A percentile compares a stretch with the other conserved stretches of the same genome.
Evolutionary conservation across 768 basidiomycete species (phyloP).

Genomic region (Leucocoprinus leucothites): DNA sequence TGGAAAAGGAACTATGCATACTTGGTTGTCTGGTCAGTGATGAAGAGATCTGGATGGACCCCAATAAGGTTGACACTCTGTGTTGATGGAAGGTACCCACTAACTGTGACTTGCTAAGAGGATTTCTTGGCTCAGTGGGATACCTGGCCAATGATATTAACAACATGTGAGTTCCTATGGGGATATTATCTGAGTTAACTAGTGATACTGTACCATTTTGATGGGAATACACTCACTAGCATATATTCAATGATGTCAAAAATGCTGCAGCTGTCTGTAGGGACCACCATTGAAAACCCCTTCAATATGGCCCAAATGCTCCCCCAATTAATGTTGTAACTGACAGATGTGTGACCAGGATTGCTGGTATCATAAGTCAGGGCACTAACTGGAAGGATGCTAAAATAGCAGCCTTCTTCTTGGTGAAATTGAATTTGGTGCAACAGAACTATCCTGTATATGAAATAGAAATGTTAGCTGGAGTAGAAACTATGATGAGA

Average conservation of each 20-base stretch:
- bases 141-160: too few relatives aligned
- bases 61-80: constrained; percentile 28
- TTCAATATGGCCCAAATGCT: constrained; percentile 17
- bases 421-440: constrained; percentile 28
- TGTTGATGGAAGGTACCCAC: constrained; percentile 20
- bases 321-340: constrained; percentile 23
- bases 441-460: too few relatives aligned
- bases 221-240: constrained; percentile 19
- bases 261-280: constrained; percentile 7
- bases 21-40: constrained; percentile 32
- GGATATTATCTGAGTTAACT: constrained; percentile 19
- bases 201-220: constrained; percentile 15
- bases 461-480: constrained; percentile 34
- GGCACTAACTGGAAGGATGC: constrained; percentile 20
- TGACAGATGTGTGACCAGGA: constrained; percentile 24
- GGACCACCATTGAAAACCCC: constrained; percentile 14
- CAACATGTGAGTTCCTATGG: constrained; percentile 26
- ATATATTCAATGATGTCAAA: constrained; percentile 30
- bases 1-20: too few relatives aligned
- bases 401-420: constrained; percentile 27
- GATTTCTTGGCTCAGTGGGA: constrained; percentile 12
- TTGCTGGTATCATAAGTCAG: constrained; percentile 20
- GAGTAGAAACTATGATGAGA: constrained; percentile 30
- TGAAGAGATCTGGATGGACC: constrained; percentile 34
- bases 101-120: constrained; percentile 13